A percentile compares a stretch with the other conserved stretches of the same genome.
These are phyloP conservation scores for Rubia peregrina DNA, from an alignment of 305 asterid genomes.

Conservation along the genomic window DNA sequence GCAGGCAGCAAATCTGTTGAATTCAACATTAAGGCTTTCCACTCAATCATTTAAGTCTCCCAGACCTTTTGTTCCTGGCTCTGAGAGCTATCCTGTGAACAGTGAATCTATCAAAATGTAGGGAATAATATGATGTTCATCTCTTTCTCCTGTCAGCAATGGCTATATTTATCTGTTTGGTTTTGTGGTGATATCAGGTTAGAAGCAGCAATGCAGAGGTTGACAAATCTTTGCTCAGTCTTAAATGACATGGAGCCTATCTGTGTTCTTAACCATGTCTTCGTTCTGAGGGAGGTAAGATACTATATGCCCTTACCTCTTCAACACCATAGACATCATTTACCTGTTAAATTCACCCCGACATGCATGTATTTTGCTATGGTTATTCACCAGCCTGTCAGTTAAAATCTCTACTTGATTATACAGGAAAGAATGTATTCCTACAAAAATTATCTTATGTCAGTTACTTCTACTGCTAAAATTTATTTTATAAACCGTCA, in stretches of 20 bases:
- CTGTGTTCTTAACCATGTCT: constrained; percentile 93
- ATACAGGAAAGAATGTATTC: background rate
- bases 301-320: background rate
- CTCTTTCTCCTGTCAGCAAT: background rate
- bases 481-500: background rate
- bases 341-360: background rate
- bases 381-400: background rate
- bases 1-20: constrained; percentile 98
- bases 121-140: constrained; percentile 20
- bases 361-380: background rate
- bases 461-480: background rate
- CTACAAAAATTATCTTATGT: background rate
- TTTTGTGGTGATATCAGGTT: constrained; percentile 53
- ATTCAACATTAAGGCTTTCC: constrained; percentile 78
- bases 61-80: constrained; percentile 80
- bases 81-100: constrained; percentile 90
- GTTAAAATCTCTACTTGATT: background rate
- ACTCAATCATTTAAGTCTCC: constrained; percentile 80
- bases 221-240: constrained; percentile 94
- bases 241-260: constrained; percentile 99
- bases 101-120: constrained; percentile 86
- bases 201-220: constrained; percentile 99
- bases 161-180: constrained; percentile 3
- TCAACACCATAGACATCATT: constrained; percentile 1
- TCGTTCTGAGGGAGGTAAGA: constrained; percentile 92